Conservation (phyloP, 1,284 basidiomycete genomes). For the Cyathus olla region DNA sequence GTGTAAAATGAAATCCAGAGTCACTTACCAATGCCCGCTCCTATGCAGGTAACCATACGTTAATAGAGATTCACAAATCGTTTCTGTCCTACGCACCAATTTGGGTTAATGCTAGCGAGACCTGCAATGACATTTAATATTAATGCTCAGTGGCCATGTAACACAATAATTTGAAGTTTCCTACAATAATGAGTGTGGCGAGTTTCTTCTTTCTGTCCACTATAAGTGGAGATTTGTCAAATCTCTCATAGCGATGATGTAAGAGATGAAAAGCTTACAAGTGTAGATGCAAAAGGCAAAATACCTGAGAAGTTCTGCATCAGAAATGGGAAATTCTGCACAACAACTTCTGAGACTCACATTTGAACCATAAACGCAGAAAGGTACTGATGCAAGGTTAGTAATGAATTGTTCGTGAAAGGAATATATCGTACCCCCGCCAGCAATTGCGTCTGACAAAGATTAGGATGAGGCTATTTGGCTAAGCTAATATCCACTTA, state of each 20-base stretch:
- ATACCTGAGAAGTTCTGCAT: conserved; percentile 11
- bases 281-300: conserved; percentile 22
- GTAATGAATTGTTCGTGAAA: not conserved
- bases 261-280: conserved; percentile 9
- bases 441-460: not conserved
- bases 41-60: not conserved
- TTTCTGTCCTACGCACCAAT: conserved; percentile 7
- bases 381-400: conserved; percentile 11
- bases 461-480: not conserved
- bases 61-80: not conserved
- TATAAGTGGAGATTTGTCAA: not conserved
- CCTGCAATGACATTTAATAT: not conserved
- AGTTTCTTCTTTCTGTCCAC: conserved; percentile 16
- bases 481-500: not conserved
- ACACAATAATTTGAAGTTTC: too few species aligned
- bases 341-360: conserved; percentile 10
- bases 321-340: not conserved
- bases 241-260: not conserved
- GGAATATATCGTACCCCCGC: not conserved
- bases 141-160: too few species aligned
- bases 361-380: conserved; percentile 29
- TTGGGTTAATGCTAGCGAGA: conserved; percentile 14
- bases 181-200: conserved; percentile 13
- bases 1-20: not conserved
- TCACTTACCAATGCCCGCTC: not conserved